These are phyloP conservation scores for Hyaloscypha finlandica DNA, from an alignment of 495 filamentous ascomycete genomes.

Conservation along the genomic window DNA sequence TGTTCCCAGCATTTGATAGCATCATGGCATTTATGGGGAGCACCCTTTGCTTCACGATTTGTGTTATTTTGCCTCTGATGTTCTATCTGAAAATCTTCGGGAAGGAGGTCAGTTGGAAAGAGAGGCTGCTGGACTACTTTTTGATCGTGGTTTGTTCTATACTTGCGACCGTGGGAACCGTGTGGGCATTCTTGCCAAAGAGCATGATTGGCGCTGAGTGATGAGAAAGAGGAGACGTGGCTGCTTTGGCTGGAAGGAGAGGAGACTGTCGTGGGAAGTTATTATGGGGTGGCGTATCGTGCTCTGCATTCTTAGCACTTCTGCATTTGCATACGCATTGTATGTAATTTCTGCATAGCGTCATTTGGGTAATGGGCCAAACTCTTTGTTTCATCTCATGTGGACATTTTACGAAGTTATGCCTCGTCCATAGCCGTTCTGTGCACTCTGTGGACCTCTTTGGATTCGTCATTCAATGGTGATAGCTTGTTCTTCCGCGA, in stretches of 20 bases:
- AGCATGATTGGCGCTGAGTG: slow-evolving; percentile 48
- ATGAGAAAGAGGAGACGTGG: neutral
- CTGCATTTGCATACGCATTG: neutral
- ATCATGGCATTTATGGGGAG: slow-evolving; percentile 94
- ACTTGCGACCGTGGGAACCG: slow-evolving; percentile 76
- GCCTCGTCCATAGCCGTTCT: too few species aligned
- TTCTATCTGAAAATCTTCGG: slow-evolving; percentile 95
- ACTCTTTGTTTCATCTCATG: too few species aligned
- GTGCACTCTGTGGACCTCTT: too few species aligned
- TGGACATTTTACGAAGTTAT: too few species aligned
- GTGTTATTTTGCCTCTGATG: slow-evolving; percentile 82
- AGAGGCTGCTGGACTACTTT: slow-evolving; percentile 66
- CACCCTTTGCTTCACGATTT: slow-evolving; percentile 91
- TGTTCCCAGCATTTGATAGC: slow-evolving; percentile 86
- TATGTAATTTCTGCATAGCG: too few species aligned
- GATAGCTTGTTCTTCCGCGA: too few species aligned
- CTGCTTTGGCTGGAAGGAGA: neutral
- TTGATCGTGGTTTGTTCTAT: slow-evolving; percentile 69
- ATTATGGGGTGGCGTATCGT: too few species aligned
- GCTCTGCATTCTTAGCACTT: neutral
- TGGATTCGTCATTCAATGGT: too few species aligned
- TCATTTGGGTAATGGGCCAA: too few species aligned
- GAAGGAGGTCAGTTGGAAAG: slow-evolving; percentile 65
- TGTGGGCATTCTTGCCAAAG: slow-evolving; percentile 86
- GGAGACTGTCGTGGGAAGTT: neutral